These are phyloP conservation scores for Ascosphaera acerosa DNA, from an alignment of 2,329 filamentous ascomycete genomes.

Conservation along the genomic window DNA sequence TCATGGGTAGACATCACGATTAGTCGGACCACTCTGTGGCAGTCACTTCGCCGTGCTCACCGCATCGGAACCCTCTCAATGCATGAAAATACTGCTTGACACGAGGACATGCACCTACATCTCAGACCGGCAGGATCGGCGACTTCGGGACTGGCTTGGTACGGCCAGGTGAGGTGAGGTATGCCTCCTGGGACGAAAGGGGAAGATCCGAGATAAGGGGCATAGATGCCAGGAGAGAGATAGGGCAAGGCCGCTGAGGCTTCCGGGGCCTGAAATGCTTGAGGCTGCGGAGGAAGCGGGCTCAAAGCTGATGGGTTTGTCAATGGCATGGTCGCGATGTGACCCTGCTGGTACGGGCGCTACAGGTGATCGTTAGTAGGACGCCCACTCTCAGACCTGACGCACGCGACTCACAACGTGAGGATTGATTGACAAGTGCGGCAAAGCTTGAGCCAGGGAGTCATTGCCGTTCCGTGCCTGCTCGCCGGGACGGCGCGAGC, in stretches of 20 bases:
- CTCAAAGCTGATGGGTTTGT: slow-evolving; percentile 13
- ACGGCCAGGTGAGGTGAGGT: slow-evolving; percentile 15
- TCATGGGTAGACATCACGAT: too few relatives aligned
- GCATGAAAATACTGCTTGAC: too few relatives aligned
- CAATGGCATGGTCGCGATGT: slow-evolving; percentile 9
- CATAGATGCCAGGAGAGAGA: slow-evolving; percentile 14
- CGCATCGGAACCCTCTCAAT: too few relatives aligned
- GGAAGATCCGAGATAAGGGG: slow-evolving; percentile 12
- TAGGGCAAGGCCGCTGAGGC: slow-evolving; percentile 13
- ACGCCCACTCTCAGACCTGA: too few relatives aligned
- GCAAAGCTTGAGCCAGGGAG: slow-evolving; percentile 8
- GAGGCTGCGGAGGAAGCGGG: slow-evolving; percentile 10
- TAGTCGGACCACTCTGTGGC: too few relatives aligned
- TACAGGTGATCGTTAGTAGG: slow-evolving; percentile 5
- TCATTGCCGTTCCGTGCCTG: slow-evolving; percentile 8
- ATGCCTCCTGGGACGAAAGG: slow-evolving; percentile 12
- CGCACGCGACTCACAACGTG: slow-evolving; percentile 7
- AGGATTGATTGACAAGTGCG: slow-evolving; percentile 10
- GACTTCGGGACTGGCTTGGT: slow-evolving; percentile 13
- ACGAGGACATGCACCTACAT: too few relatives aligned
- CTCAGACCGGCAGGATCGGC: slow-evolving; percentile 10
- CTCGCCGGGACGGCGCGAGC: too few relatives aligned
- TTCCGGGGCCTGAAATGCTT: slow-evolving; percentile 11
- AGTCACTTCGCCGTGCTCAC: too few relatives aligned
- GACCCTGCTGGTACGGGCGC: slow-evolving; percentile 9